A percentile compares a stretch with the other conserved stretches of the same genome.
These are phyloP conservation scores for Pseudisothecium myosuroides DNA, from an alignment of 225 moss, liverwort and hornwort genomes.

Conservation along the genomic window DNA sequence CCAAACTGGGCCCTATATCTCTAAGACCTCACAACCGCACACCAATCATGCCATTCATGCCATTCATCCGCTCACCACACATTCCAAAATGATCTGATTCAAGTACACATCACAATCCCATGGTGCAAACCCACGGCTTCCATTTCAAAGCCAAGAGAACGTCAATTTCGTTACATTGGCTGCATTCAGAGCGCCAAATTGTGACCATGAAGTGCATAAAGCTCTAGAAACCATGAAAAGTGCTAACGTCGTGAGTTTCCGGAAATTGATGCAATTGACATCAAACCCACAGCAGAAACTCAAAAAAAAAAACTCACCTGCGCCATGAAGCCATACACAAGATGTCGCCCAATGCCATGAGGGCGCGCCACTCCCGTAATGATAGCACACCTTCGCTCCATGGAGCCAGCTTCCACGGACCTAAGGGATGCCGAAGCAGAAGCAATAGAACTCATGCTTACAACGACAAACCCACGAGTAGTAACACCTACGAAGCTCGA, in stretches of 20 bases:
- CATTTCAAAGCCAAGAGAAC: not conserved
- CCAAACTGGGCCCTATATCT: not conserved
- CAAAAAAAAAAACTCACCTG: slow-evolving; percentile 2
- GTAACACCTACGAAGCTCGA: not conserved
- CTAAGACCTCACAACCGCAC: not conserved
- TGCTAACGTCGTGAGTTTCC: not conserved
- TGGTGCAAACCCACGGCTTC: not conserved
- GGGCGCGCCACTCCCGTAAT: slow-evolving; percentile 48
- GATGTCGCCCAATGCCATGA: slow-evolving; percentile 39
- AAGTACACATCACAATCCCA: not conserved
- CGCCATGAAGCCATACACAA: slow-evolving; percentile 34
- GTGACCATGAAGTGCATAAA: not conserved
- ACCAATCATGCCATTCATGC: not conserved
- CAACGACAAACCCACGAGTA: not conserved
- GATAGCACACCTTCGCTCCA: slow-evolving; percentile 31
- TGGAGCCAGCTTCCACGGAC: not conserved
- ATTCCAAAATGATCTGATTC: not conserved
- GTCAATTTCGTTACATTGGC: not conserved
- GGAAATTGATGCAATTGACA: not conserved
- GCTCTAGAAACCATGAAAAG: not conserved
- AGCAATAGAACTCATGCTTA: not conserved
- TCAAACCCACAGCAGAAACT: not conserved
- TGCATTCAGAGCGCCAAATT: not conserved
- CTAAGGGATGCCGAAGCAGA: not conserved
- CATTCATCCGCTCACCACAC: not conserved